Percentiles rank a stretch among this genome's conserved stretches.
Conservation (phyloP, 2,329 filamentous ascomycete genomes). For the Knufia fluminis region DNA sequence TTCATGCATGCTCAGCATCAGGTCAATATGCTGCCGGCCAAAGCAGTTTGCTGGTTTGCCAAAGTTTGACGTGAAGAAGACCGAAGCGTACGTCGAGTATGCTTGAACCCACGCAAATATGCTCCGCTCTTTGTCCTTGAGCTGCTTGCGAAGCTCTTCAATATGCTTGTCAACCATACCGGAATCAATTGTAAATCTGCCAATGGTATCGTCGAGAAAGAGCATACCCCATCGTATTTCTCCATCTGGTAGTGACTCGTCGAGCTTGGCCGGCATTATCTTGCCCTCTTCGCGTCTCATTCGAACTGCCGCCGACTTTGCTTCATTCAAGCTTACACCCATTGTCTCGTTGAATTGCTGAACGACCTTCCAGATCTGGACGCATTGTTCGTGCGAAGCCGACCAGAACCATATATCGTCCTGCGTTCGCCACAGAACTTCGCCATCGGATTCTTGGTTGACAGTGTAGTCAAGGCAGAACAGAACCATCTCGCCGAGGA, state of each 20-base stretch:
- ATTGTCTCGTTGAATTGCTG: constrained; percentile 17
- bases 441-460: constrained; percentile 43
- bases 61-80: constrained; percentile 52
- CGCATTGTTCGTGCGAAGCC: constrained; percentile 35
- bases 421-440: constrained; percentile 51
- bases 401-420: constrained; percentile 63
- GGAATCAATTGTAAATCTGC: constrained; percentile 53
- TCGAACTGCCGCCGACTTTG: not conserved
- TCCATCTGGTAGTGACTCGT: constrained; percentile 39
- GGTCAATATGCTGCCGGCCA: constrained; percentile 46
- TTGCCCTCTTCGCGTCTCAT: constrained; percentile 5
- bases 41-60: constrained; percentile 48
- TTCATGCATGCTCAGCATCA: constrained; percentile 43
- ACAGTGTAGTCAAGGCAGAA: constrained; percentile 59
- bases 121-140: constrained; percentile 41
- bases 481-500: constrained; percentile 51
- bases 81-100: constrained; percentile 50
- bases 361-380: constrained; percentile 1
- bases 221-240: constrained; percentile 54
- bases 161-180: constrained; percentile 51
- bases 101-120: constrained; percentile 52
- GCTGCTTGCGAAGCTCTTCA: constrained; percentile 49
- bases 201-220: constrained; percentile 42
- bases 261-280: constrained; percentile 7
- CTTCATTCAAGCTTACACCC: not conserved